Evolutionary conservation across 257 asterid genomes (phyloP), one percentile per base, ranked within the genome.

Genomic region (Gentiana dahurica): DNA sequence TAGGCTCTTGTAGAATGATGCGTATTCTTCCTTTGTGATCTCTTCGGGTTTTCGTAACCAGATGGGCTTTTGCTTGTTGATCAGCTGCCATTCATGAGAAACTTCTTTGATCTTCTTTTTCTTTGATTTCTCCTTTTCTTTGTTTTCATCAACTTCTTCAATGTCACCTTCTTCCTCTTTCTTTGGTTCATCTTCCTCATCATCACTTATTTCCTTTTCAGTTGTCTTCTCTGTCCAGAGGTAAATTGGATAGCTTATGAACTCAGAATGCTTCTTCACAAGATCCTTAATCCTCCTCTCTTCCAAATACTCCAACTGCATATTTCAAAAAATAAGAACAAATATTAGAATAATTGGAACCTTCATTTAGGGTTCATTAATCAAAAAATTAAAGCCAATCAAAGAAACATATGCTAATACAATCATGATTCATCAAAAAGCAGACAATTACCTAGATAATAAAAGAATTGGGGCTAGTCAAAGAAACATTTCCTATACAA

Each of bases 41-140:
- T 80, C 86, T 39, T 80, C 86, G 5, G 86, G 83, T 39, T 76
- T 79, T 68, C 83, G 73, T 80, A 79, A 71, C 86, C 86, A 79
- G 36, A 79, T 79, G 0, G 83, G 83, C 56, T 80, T 77, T 67
- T 80, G 87, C 62, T 77, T 80, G 77, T 80, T 80, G 9, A 77
- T 77, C 65, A 80, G 48, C 1, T 69, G 48, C 81, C 81, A 80
- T 47, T 80, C 87, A 9, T 80, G 75, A 7, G 83, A 77, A 3
- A 80, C 81, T 52, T 77, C 83, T 58, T 77, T 80, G 51, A 80
- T 73, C 69, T 80, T 77, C 68, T 80, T 80, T 77, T 71, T 80
- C 33, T 77, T 77, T 75, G 74, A 76, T 0, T 74, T 81, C 0
- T 76, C 77, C 57, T 74, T 71, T 51, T 80, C 83, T 57, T 75